Percentiles rank a stretch among this genome's conserved stretches.
These are phyloP conservation scores for Stephania cephalantha DNA, from an alignment of 164 flowering plant species.

Conservation along the genomic window DNA sequence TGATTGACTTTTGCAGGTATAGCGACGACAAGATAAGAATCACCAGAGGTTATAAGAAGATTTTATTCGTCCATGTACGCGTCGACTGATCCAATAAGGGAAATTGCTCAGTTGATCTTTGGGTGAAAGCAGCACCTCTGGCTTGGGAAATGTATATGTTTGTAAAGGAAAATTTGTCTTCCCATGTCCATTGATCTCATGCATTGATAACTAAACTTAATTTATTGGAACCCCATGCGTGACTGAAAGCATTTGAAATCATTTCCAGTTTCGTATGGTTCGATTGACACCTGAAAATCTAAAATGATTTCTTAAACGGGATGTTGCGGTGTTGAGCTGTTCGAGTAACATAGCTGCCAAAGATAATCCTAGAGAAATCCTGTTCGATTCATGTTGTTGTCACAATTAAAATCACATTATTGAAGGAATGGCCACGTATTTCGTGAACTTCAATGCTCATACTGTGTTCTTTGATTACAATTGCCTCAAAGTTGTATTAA, in stretches of 20 bases:
- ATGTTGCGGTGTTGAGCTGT: too few species aligned
- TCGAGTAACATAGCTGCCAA: too few species aligned
- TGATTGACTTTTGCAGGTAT: slow-evolving; percentile 46
- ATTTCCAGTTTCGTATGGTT: background rate
- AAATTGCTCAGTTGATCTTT: too few species aligned
- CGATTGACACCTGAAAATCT: too few species aligned
- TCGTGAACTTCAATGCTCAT: too few species aligned
- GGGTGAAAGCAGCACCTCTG: background rate
- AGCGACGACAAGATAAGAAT: slow-evolving; percentile 71
- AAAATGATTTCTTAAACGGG: too few species aligned
- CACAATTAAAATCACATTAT: too few species aligned
- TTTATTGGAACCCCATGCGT: background rate
- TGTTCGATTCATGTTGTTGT: too few species aligned
- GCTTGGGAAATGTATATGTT: background rate
- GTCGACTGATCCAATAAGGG: slow-evolving; percentile 21
- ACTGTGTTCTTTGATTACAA: too few species aligned
- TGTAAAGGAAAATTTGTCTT: background rate
- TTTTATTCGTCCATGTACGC: slow-evolving; percentile 62
- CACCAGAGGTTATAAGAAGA: slow-evolving; percentile 52
- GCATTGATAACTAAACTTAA: background rate
- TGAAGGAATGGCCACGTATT: too few species aligned
- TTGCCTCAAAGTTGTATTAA: too few species aligned
- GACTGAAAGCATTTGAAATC: background rate
- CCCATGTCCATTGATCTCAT: background rate
- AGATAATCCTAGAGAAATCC: too few species aligned